Conservation (phyloP, 345 rosid genomes). For the Euphorbia lathyris region DNA sequence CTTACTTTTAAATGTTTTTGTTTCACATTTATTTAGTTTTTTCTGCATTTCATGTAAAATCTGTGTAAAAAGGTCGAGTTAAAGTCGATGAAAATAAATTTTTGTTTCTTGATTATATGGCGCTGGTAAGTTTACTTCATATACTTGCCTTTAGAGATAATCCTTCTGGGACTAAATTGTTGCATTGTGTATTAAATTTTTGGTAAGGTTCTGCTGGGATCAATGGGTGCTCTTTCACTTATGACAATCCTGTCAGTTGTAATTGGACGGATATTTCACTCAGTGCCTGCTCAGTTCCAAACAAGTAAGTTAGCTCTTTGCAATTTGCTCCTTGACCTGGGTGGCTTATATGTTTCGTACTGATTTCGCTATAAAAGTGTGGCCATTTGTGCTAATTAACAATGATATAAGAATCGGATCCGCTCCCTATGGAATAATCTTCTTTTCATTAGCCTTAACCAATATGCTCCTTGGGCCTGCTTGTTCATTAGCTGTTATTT, state of each 20-base stretch:
- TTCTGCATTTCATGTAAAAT: neutral
- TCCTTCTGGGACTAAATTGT: slow-evolving; percentile 4
- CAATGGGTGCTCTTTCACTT: slow-evolving; percentile 94
- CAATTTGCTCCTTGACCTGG: slow-evolving; percentile 1
- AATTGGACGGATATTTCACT: slow-evolving; percentile 84
- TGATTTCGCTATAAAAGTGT: neutral
- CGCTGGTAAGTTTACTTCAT: neutral
- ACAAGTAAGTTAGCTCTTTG: slow-evolving; percentile 59
- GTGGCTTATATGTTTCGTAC: slow-evolving; percentile 4
- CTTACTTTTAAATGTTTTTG: neutral
- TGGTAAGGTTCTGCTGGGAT: slow-evolving; percentile 92
- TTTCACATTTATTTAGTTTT: neutral
- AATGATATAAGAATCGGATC: neutral
- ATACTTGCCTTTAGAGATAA: neutral
- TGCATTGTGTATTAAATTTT: slow-evolving; percentile 19
- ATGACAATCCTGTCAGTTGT: slow-evolving; percentile 91
- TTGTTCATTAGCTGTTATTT: neutral
- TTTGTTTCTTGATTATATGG: neutral
- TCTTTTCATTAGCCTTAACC: neutral
- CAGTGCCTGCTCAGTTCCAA: slow-evolving; percentile 96
- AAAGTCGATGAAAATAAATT: neutral
- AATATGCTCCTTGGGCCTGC: neutral
- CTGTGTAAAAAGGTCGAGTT: neutral
- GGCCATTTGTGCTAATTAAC: neutral
- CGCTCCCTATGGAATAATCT: neutral